Evolutionary conservation across 2,329 filamentous ascomycete species (phyloP).

Genomic region (Torrubiella hemipterigena): DNA sequence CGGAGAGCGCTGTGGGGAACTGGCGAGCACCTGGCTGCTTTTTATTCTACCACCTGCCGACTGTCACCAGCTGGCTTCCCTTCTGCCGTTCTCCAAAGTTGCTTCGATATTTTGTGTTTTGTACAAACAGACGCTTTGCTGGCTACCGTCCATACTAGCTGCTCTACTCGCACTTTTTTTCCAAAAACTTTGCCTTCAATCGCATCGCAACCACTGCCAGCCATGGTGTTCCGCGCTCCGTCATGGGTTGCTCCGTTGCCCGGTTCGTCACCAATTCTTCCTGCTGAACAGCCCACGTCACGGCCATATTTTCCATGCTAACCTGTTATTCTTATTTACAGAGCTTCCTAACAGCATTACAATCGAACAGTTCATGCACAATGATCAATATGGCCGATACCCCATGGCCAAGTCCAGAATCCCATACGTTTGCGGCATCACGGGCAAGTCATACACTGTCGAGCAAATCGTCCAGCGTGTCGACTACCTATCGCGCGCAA

Average conservation of each 20-base stretch:
- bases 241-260: constrained; percentile 49
- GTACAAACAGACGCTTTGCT: not conserved
- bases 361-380: constrained; percentile 64
- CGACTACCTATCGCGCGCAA: constrained; percentile 53
- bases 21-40: no score
- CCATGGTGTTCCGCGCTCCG: constrained; percentile 48
- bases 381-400: constrained; percentile 56
- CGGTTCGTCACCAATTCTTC: constrained; percentile 22
- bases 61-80: no score
- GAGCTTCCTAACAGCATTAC: constrained; percentile 63
- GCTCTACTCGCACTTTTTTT: not conserved
- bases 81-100: no score
- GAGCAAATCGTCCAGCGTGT: constrained; percentile 53
- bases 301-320: no score
- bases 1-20: no score
- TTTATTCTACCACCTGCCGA: no score
- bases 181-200: constrained; percentile 10
- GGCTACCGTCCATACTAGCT: not conserved
- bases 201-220: not conserved
- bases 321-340: no score
- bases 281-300: no score
- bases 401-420: constrained; percentile 51
- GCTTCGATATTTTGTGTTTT: not conserved
- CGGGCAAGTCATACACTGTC: constrained; percentile 53
- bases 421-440: constrained; percentile 68